Conservation (phyloP, 805 yeast species). For the Ogataea ramenticola region DNA sequence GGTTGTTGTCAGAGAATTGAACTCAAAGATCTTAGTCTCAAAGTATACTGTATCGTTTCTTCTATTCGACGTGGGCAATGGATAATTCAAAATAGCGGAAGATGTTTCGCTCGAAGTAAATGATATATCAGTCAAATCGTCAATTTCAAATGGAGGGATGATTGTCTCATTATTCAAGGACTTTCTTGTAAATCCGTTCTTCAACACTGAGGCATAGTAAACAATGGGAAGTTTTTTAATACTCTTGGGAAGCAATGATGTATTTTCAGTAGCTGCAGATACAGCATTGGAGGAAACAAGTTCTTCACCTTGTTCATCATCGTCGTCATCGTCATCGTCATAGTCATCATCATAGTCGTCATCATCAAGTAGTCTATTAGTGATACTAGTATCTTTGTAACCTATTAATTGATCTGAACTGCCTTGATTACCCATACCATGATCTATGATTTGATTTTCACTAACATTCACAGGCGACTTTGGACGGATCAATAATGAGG, state of each 20-base stretch:
- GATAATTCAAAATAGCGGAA: slow-evolving; percentile 23
- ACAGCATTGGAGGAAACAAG: background rate
- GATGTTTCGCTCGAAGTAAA: slow-evolving; percentile 17
- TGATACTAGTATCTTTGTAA: background rate
- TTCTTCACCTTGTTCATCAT: background rate
- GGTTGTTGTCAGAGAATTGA: slow-evolving; percentile 36
- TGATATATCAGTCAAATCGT: slow-evolving; percentile 25
- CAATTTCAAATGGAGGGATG: slow-evolving; percentile 20
- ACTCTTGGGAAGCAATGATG: background rate
- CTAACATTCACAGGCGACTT: background rate
- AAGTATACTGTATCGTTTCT: slow-evolving; percentile 54
- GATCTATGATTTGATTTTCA: background rate
- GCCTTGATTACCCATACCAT: background rate
- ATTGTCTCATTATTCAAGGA: slow-evolving; percentile 6
- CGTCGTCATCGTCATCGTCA: background rate
- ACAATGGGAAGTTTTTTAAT: background rate
- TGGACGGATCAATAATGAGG: slow-evolving; percentile 7
- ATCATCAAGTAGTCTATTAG: background rate
- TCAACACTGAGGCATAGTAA: background rate
- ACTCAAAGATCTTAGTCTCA: slow-evolving; percentile 47
- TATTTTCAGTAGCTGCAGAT: background rate
- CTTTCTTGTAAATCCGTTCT: background rate
- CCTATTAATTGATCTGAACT: background rate
- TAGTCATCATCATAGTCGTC: slow-evolving; percentile 1
- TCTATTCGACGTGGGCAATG: slow-evolving; percentile 28